Conservation (phyloP, 345 rosid species). For the Syzygium aqueum region DNA sequence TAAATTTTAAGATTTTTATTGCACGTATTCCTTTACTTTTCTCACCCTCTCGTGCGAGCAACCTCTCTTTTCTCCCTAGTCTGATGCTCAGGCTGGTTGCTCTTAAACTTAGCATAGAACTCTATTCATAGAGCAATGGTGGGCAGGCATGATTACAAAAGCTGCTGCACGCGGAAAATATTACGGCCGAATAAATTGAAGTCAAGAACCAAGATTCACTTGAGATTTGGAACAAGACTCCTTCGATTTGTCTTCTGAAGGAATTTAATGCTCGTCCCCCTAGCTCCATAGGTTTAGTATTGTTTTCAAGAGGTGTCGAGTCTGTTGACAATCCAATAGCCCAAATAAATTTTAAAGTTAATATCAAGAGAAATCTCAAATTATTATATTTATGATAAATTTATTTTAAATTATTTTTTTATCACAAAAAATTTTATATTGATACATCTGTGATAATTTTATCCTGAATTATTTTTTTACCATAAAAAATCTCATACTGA, state of each 20-base stretch:
- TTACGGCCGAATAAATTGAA: neutral
- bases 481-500: too few species aligned
- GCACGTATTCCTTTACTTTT: too few species aligned
- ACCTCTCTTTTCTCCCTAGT: neutral
- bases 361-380: too few species aligned
- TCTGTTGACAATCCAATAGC: neutral
- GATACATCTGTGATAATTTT: too few species aligned
- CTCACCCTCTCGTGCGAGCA: neutral
- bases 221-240: neutral
- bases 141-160: neutral
- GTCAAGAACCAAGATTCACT: neutral
- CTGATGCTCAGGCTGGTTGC: neutral
- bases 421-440: too few species aligned
- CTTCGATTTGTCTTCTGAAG: neutral
- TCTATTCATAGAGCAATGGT: neutral
- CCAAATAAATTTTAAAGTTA: neutral
- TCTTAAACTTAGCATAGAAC: neutral
- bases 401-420: too few species aligned
- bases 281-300: neutral
- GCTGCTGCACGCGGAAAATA: neutral
- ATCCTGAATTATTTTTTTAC: too few species aligned
- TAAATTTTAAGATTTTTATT: too few species aligned
- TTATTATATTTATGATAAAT: too few species aligned
- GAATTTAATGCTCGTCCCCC: neutral
- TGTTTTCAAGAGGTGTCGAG: neutral